Conservation (phyloP, 306 rosid genomes). For the Pyrus pyrifolia region DNA sequence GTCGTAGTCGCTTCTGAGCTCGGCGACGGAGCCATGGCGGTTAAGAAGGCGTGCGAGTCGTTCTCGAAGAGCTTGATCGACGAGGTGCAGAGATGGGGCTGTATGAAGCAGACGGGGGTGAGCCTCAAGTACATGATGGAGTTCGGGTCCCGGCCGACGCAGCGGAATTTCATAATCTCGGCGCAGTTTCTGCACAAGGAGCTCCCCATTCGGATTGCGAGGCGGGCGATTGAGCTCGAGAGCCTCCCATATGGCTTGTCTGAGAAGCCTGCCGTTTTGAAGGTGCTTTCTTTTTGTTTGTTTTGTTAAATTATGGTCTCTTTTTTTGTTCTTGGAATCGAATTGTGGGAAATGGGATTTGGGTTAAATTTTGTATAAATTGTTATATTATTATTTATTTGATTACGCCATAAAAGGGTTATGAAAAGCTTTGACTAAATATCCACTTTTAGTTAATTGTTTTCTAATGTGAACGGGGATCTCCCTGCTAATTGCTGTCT, state of each 20-base stretch:
- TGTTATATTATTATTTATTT: neutral
- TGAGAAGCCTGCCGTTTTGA: constrained; percentile 60
- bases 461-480: neutral
- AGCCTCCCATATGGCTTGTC: constrained; percentile 75
- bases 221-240: constrained; percentile 72
- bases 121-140: constrained; percentile 87
- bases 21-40: constrained; percentile 44
- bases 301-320: neutral
- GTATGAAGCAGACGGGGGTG: constrained; percentile 77
- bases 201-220: constrained; percentile 76
- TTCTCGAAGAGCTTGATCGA: constrained; percentile 59
- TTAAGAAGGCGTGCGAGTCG: constrained; percentile 48
- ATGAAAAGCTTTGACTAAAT: neutral
- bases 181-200: constrained; percentile 87
- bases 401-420: neutral
- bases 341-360: neutral
- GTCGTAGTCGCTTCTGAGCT: neutral
- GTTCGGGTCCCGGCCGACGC: constrained; percentile 55
- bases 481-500: neutral
- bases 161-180: constrained; percentile 49
- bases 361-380: neutral
- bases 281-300: constrained; percentile 24
- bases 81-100: constrained; percentile 77
- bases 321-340: neutral
- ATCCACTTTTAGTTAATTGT: neutral